A percentile compares a stretch with the other conserved stretches of the same genome.
Conservation (phyloP, 2,329 filamentous ascomycete species). For the Rasamsonia emersonii region DNA sequence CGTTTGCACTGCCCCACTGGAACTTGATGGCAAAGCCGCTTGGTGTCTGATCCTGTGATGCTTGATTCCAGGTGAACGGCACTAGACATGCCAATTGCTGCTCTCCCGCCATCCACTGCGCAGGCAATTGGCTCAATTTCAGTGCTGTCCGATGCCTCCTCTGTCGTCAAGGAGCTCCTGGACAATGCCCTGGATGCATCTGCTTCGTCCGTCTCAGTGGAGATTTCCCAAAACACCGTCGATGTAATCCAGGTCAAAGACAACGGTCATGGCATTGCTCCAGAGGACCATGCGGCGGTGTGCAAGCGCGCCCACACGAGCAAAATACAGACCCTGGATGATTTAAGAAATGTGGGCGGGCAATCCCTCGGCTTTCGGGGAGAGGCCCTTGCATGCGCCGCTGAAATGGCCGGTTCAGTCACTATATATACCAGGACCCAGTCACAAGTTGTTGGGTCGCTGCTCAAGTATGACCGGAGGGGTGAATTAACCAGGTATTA, state of each 20-base stretch:
- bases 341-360: slow-evolving; percentile 47
- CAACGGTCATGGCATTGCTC: slow-evolving; percentile 54
- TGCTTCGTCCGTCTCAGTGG: slow-evolving; percentile 49
- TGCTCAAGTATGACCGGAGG: slow-evolving; percentile 42
- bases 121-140: slow-evolving; percentile 50
- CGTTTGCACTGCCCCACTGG: no score
- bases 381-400: slow-evolving; percentile 54
- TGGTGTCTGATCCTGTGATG: no score
- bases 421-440: slow-evolving; percentile 49
- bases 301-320: slow-evolving; percentile 54
- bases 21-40: no score
- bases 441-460: slow-evolving; percentile 46
- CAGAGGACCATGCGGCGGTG: slow-evolving; percentile 46
- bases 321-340: slow-evolving; percentile 52
- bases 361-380: slow-evolving; percentile 56
- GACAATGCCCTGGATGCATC: slow-evolving; percentile 60
- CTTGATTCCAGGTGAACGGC: no score
- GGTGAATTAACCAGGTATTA: slow-evolving; percentile 41
- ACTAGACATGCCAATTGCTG: slow-evolving; percentile 38
- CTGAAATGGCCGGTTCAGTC: slow-evolving; percentile 48
- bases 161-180: slow-evolving; percentile 56
- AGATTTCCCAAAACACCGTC: slow-evolving; percentile 51
- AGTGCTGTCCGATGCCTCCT: slow-evolving; percentile 47
- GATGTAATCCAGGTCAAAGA: slow-evolving; percentile 56
- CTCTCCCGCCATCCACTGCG: slow-evolving; percentile 34